Conservation (phyloP, 1,139 yeast species). For the Geotrichum citri-aurantii region DNA sequence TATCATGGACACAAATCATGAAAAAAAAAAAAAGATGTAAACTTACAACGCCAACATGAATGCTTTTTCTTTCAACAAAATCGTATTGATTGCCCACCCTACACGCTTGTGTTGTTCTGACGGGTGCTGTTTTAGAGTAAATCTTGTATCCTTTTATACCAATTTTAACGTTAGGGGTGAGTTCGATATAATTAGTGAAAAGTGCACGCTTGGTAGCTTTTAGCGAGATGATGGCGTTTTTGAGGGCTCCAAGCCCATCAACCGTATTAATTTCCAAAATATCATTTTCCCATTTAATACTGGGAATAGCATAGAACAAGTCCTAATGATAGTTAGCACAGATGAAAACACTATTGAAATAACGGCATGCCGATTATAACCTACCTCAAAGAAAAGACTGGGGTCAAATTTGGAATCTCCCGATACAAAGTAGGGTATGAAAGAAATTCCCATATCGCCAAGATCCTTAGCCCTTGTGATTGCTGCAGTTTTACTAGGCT, state of each 20-base stretch:
- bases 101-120: constrained; percentile 42
- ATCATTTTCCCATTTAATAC: constrained; percentile 7
- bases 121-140: constrained; percentile 49
- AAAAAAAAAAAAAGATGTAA: too few species aligned
- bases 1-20: neutral
- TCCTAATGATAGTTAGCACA: neutral
- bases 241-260: constrained; percentile 3
- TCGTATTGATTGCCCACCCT: neutral
- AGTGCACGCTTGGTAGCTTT: constrained; percentile 53
- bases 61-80: constrained; percentile 49
- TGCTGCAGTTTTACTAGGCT: constrained; percentile 39
- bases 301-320: constrained; percentile 7
- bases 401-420: constrained; percentile 10
- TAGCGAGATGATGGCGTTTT: neutral
- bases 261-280: constrained; percentile 2
- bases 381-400: constrained; percentile 13
- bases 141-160: constrained; percentile 69
- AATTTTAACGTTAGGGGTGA: constrained; percentile 50
- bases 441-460: constrained; percentile 13
- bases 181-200: constrained; percentile 54
- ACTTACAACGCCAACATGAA: constrained; percentile 25
- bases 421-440: constrained; percentile 11
- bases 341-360: neutral
- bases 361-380: too few species aligned
- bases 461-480: constrained; percentile 56